Evolutionary conservation across 805 yeast genomes (phyloP), one percentile per base, ranked within the genome.

Genomic region (Candida lessepsii): DNA sequence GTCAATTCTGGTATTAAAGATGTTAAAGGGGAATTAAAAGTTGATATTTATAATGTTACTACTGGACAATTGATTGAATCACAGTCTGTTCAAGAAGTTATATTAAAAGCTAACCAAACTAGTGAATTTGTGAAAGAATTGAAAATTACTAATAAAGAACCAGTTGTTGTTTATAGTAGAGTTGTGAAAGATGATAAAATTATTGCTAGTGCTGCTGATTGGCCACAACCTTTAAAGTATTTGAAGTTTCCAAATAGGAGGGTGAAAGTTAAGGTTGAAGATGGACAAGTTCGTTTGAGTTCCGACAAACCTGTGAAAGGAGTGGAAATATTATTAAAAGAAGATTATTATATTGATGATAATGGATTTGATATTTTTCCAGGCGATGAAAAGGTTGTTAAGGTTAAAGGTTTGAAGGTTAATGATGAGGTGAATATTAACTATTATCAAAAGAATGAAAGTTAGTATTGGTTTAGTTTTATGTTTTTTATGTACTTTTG

Each of bases 351-450:
- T 18, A 51, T 69, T 20, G 52, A 52, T 8, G 79, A 75, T 45
- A 75, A 75, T 46, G 76, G 78, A 7, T 58, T 75, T 44, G 80
- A 74, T 41, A 42, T 75, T 27, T 67, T 72, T 47, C 78, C 78
- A 1, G 65, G 67, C 8, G 53, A 46, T 16, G 31, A 26, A 18
- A 47, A 48, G 34, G 42, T 39, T 3, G 57, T 58, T 8, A 26
- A 10, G 5, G 48, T 48, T 3, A 31, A 38, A 8, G 57, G 44
- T 2, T 39, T 56, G 31, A 47, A 37, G 28, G n/a, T 24, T 0
- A 10, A 29, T 2, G 61, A 56, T 34, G 38, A 36, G 9, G 55
- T 56, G 4, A 13, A 29, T 1, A 21, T 58, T 16, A 47, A 52
- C 29, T 56, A 48, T 26, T 58, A 58, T 34, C 53, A 51, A 26